These are phyloP conservation scores for Yamadazyma diddensiae DNA, from an alignment of 1,139 yeast genomes.

Conservation along the genomic window DNA sequence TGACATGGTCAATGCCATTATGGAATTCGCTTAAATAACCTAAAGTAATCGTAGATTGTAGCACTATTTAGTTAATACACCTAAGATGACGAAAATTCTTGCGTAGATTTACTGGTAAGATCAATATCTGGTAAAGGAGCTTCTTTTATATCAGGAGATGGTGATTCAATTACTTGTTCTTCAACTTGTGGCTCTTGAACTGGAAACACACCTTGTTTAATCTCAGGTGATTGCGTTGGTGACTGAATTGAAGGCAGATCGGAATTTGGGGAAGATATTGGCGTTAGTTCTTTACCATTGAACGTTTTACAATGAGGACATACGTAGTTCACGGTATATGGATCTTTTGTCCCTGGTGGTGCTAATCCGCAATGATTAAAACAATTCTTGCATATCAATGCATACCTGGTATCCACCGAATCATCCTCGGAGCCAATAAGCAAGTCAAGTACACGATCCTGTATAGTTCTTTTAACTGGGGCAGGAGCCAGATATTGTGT, in stretches of 20 bases:
- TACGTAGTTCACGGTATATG: slow-evolving; percentile 53
- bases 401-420: slow-evolving; percentile 61
- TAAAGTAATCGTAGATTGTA: too few relatives aligned
- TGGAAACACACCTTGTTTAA: too few relatives aligned
- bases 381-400: slow-evolving; percentile 69
- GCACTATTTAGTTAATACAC: slow-evolving; percentile 4
- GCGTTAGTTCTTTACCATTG: slow-evolving; percentile 38
- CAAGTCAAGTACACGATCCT: slow-evolving; percentile 48
- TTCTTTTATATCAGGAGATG: too few relatives aligned
- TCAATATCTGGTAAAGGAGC: too few relatives aligned
- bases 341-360: slow-evolving; percentile 60
- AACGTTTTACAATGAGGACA: slow-evolving; percentile 73
- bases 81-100: background rate
- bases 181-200: too few relatives aligned
- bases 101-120: too few relatives aligned
- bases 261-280: background rate
- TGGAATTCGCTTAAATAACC: slow-evolving; percentile 63
- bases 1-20: slow-evolving; percentile 94
- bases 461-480: slow-evolving; percentile 19
- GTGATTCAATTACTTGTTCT: too few relatives aligned
- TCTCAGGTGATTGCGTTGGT: too few relatives aligned
- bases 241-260: background rate
- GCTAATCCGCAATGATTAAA: slow-evolving; percentile 78
- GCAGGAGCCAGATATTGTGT: background rate
- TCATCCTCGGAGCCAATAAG: slow-evolving; percentile 70